Conservation (phyloP, 306 rosid genomes). For the Sindora glabra region DNA sequence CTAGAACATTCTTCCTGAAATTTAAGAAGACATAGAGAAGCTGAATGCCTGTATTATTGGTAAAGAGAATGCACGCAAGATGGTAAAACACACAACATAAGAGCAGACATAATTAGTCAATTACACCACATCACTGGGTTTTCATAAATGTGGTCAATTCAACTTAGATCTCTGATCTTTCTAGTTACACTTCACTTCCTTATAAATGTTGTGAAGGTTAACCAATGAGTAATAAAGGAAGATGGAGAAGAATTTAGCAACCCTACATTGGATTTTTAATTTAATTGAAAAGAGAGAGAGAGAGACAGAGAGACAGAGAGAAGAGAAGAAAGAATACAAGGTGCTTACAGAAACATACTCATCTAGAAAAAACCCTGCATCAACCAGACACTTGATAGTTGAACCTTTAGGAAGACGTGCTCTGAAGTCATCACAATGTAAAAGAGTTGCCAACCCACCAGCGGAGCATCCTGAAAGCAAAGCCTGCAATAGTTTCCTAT, state of each 20-base stretch:
- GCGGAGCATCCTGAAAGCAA: constrained; percentile 98
- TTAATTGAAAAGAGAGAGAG: constrained; percentile 4
- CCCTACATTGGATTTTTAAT: neutral
- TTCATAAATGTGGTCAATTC: constrained; percentile 3
- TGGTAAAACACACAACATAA: neutral
- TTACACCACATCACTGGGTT: neutral
- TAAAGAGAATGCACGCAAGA: neutral
- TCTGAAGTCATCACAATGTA: constrained; percentile 82
- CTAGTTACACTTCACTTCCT: neutral
- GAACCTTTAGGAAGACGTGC: constrained; percentile 42
- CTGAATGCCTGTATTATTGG: neutral
- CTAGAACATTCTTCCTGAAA: constrained; percentile 75
- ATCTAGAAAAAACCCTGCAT: constrained; percentile 93
- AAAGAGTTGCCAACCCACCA: constrained; percentile 90
- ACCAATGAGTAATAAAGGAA: neutral
- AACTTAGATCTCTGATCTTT: constrained; percentile 1
- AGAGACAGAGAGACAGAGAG: constrained; percentile 9
- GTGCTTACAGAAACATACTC: constrained; percentile 61
- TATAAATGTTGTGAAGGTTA: neutral
- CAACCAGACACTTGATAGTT: constrained; percentile 84
- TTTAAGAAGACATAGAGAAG: constrained; percentile 1
- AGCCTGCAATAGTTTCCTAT: constrained; percentile 48
- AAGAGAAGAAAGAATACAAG: too few relatives aligned
- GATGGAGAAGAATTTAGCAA: neutral
- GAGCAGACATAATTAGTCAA: neutral